phyloP scores from a whole-genome alignment of 2,329 filamentous ascomycete species.

The Aspergillus texensis region DNA sequence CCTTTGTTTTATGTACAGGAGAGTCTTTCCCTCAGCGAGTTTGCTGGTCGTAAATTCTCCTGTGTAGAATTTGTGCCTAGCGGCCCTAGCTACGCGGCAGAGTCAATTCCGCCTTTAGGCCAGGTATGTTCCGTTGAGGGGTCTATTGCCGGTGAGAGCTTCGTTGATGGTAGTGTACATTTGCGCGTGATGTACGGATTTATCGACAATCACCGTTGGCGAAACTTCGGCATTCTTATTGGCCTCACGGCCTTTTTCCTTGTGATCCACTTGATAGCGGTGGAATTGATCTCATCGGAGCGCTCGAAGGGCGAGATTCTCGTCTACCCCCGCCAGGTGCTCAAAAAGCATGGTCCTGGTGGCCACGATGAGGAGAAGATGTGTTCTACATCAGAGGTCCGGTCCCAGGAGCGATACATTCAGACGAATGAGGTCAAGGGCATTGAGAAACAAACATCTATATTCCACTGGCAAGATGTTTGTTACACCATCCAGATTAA shows the following conservation, averaged over 20 bases:
- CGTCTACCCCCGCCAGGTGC: slow-evolving; percentile 67
- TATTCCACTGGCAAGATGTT: slow-evolving; percentile 81
- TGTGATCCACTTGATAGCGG: slow-evolving; percentile 54
- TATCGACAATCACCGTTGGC: too few species aligned
- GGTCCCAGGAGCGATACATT: too few species aligned
- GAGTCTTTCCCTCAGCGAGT: slow-evolving; percentile 78
- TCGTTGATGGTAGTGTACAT: too few species aligned
- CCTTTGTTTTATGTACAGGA: slow-evolving; percentile 79
- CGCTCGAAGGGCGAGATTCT: slow-evolving; percentile 75
- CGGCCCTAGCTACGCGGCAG: slow-evolving; percentile 14
- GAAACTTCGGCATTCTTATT: slow-evolving; percentile 68
- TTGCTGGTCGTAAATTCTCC: slow-evolving; percentile 61
- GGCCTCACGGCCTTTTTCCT: slow-evolving; percentile 64
- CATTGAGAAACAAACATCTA: slow-evolving; percentile 62
- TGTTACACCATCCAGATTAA: slow-evolving; percentile 80
- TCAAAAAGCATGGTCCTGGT: too few species aligned
- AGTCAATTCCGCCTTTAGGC: too few species aligned
- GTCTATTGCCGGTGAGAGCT: too few species aligned
- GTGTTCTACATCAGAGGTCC: not conserved
- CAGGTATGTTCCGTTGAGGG: too few species aligned
- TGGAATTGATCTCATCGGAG: slow-evolving; percentile 56
- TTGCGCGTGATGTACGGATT: too few species aligned
- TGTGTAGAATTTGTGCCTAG: slow-evolving; percentile 49
- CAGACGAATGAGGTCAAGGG: too few species aligned
- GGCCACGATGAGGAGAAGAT: too few species aligned